Conservation (phyloP, 192 early-diverging fungal species). For the Dissophora ornata region DNA sequence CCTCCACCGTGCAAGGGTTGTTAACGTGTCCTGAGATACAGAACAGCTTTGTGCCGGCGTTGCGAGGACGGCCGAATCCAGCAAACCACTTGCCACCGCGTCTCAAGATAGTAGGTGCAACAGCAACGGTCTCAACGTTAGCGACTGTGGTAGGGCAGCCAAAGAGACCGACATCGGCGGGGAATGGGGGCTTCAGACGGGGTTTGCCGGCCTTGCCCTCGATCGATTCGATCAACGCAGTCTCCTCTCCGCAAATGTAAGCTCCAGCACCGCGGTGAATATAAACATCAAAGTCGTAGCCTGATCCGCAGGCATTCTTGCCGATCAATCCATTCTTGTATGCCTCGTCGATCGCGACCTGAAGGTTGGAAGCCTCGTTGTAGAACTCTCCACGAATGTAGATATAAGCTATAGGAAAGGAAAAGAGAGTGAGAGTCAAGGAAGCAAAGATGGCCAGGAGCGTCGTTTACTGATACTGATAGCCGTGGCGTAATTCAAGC, state of each 20-base stretch:
- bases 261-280: conserved; percentile 98
- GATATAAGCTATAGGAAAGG: conserved; percentile 81
- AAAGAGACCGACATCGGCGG: conserved; percentile 97
- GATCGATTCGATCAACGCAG: conserved; percentile 85
- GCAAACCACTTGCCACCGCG: conserved; percentile 96
- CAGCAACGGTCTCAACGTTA: conserved; percentile 99
- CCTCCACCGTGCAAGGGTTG: conserved; percentile 97
- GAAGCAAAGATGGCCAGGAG: too few relatives aligned
- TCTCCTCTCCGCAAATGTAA: conserved; percentile 99
- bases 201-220: conserved; percentile 99
- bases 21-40: conserved; percentile 99
- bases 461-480: too few relatives aligned
- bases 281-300: conserved; percentile 97
- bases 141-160: conserved; percentile 99
- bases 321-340: conserved; percentile 98
- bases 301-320: conserved; percentile 97
- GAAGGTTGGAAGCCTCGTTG: conserved; percentile 93
- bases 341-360: conserved; percentile 95
- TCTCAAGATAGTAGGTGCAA: conserved; percentile 89
- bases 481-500: too few relatives aligned
- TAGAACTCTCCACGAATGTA: conserved; percentile 98
- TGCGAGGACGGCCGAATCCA: conserved; percentile 90
- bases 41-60: conserved; percentile 96
- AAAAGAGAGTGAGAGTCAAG: too few relatives aligned
- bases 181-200: conserved; percentile 98